Base-by-base conservation (phyloP, 345 rosid genomes). In the Lenwebbia sp. region DNA sequence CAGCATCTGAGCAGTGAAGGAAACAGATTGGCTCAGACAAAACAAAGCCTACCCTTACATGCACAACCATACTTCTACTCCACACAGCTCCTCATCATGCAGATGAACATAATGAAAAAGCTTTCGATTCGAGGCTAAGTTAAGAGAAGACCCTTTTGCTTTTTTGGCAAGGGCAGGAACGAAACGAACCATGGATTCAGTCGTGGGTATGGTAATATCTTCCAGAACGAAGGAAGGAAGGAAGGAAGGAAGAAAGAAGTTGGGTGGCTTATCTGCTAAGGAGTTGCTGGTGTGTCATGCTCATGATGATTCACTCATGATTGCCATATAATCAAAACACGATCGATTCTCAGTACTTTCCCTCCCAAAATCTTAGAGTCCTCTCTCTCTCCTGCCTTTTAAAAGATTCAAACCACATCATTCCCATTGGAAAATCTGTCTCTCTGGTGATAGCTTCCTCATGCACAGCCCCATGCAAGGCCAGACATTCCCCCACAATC, bases 371-470 rank as follows among this genome's bases (percentile, higher is more conserved):
- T 70, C 81, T 70, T 22, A 17, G 47, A 21, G 47, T 70, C 47
- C 52, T 50, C 52, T 50, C 52, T 50, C 14, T 23, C 15, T 51
- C 76, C 84, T 49, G 41, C 54, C 51, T 40, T 84, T 86, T 85
- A 54, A 85, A 44, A 40, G 85, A 88, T 88, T 85, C 86, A 90
- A 90, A 88, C 88, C 84, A 87, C 92, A 92, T 92, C 89, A 92
- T 93, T 92, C 86, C 4, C 87, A 70, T 91, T 89, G 86, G 95
- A 93, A 93, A 86, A 88, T 88, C 90, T 93, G 95, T 90, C 95
- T 65, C 92, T 89, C 81, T 19, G 81, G 81, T 70, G 81, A 70
- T 37, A 22, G 56, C 85, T 83, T 83, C 88, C 87, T 85, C 93
- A 89, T 90, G 91, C 92, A 91, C 51, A 85, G 85, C 87, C 88